Evolutionary conservation across 495 filamentous ascomycete species (phyloP), one percentile per base, ranked within the genome.

Genomic region (Penicillium crystallinum): DNA sequence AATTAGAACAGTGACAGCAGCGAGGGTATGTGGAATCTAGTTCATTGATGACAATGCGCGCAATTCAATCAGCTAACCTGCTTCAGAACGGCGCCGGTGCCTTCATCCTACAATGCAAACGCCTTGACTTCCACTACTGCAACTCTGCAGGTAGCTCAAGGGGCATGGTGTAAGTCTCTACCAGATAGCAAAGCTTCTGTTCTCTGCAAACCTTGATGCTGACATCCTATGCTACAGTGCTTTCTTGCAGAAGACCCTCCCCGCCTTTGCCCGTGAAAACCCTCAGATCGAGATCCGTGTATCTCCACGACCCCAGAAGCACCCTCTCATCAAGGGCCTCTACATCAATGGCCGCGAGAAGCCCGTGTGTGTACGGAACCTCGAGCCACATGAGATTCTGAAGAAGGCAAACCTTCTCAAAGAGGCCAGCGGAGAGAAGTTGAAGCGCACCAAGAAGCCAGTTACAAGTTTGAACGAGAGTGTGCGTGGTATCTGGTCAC

Each of bases 31-130:
- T 56, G 21, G 4, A 29, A 2, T 27, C 14, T 14, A 14, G n/a
- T 8, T 19, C 1, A 30, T 6, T 9, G 12, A 30, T 12, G 27
- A 11, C 23, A 23, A 33, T 29, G 21, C 21, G 21, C 9, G 33
- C 11, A 41, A 43, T 50, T 50, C 29, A 58, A 42, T 21, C 31
- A 23, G 49, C 46, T 44, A 38, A 31, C 29, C 8, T 31, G 36
- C 58, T 18, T 58, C n/a, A 96, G 89, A 98, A 98, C 73, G 93
- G 93, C 77, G 82, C 96, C 58, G 93, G 91, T 52, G 90, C 92
- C 58, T 98, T 97, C 75, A 89, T 98, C 70, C 80, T 96, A 53
- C 91, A 96, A 82, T 98, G 93, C 81, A 95, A 88, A 73, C 86
- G 86, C 55, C 78, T 98, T 66, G 89, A 96, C 66, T 87, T 98